phyloP scores from a whole-genome alignment of 352 stramenopile species.

The Pythium aristosporum region DNA sequence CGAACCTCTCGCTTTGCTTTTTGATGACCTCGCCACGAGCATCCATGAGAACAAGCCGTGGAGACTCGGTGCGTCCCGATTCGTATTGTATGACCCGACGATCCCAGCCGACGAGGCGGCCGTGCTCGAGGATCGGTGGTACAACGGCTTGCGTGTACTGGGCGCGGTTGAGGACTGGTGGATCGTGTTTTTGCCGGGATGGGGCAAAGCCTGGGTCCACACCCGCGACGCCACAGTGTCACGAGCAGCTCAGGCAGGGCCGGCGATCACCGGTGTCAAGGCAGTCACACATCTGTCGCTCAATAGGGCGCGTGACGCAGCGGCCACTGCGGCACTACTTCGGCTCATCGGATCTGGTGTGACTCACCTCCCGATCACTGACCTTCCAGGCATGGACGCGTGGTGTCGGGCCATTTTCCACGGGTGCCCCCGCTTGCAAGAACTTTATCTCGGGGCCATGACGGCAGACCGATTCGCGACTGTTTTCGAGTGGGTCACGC shows the following conservation, averaged over 20 bases:
- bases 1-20: neutral
- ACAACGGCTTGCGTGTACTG: neutral
- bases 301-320: neutral
- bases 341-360: neutral
- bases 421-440: neutral
- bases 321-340: neutral
- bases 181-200: slow-evolving; percentile 1
- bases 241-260: neutral
- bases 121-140: neutral
- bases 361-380: neutral
- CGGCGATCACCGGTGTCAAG: too few species aligned
- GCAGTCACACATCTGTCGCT: neutral
- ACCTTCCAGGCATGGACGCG: neutral
- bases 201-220: slow-evolving; percentile 3
- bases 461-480: neutral
- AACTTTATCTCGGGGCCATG: neutral
- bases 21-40: neutral
- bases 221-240: neutral
- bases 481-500: neutral
- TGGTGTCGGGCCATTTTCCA: neutral
- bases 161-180: neutral
- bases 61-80: neutral
- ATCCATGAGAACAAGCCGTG: neutral
- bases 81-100: neutral
- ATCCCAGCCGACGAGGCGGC: neutral